Conservation (phyloP, 2,329 filamentous ascomycete species). For the Alternaria longipes region DNA sequence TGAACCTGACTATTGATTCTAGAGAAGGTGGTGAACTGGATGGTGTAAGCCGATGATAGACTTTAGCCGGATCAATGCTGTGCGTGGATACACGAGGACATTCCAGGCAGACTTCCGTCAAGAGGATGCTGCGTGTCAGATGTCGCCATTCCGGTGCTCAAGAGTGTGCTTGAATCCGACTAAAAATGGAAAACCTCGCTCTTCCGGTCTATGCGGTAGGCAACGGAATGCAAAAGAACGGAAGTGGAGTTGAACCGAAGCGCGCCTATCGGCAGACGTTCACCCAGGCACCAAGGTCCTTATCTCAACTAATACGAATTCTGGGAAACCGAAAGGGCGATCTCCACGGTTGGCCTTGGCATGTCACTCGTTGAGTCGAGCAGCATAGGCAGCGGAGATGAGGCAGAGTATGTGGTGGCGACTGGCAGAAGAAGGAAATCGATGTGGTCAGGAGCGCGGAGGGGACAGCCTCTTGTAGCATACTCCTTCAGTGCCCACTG, state of each 20-base stretch:
- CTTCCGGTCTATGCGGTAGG: not conserved
- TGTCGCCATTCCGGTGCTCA: not conserved
- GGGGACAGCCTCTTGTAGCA: constrained; percentile 11
- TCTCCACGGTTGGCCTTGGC: constrained; percentile 21
- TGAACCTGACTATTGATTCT: not conserved
- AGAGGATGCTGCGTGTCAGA: not conserved
- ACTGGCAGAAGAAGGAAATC: not conserved
- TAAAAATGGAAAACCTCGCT: not conserved
- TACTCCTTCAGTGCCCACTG: not conserved
- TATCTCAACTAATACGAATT: constrained; percentile 9
- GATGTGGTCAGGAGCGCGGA: not conserved
- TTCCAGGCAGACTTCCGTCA: constrained; percentile 7
- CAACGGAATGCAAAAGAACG: not conserved
- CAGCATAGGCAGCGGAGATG: constrained; percentile 2
- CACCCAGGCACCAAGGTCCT: constrained; percentile 1
- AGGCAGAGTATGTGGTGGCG: not conserved
- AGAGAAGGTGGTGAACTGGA: constrained; percentile 4
- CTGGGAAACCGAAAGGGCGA: constrained; percentile 8
- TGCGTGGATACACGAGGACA: not conserved
- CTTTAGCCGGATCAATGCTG: constrained; percentile 6
- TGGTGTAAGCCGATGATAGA: constrained; percentile 11
- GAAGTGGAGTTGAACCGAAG: not conserved
- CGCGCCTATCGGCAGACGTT: not conserved
- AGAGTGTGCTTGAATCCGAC: not conserved
- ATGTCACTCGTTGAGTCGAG: not conserved